Evolutionary conservation across 306 rosid species (phyloP), one percentile per base, ranked within the genome.

Genomic region (Cucurbita argyrosperma): DNA sequence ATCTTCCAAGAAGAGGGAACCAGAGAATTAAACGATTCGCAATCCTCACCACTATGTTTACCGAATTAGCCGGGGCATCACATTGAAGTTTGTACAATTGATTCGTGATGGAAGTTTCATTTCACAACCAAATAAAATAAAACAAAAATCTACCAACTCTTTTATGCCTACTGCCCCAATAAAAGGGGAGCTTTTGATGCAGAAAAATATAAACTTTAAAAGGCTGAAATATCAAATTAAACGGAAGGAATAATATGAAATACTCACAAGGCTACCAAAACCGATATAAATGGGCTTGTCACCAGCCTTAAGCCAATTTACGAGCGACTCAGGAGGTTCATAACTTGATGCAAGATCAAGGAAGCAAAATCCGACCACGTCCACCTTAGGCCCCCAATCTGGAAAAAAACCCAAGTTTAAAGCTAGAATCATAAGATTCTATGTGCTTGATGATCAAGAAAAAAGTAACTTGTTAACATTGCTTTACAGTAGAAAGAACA

Each of bases 371-470:
- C 99, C 99, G 39, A 95, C 99, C 64, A 91, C 96, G 79, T 95
- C 99, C 71, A 91, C 83, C 86, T 89, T 87, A 8, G 91, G 91
- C 65, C 99, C 99, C 99, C 99, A 95, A 87, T 95, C 99, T 95
- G 90, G 81, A 85, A 82, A 83, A 78, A 72, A 71, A 18, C 59
- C 54, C 53, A 72, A 55, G 74, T 58, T 62, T n/a, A 59, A 37
- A 40, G 42, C 23, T 51, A 70, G 56, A 58, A 46, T 26, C 73
- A 46, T 46, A 67, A 66, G 73, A 45, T 67, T 23, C 55, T 46
- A 67, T 21, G 42, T 30, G 35, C 35, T 30, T 30, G 35, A 30
- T 30, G 35, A 30, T 30, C 35, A 30, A 30, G 35, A 30, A 42
- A 67, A 67, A 39, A 13, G 18, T 21, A 21, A 10, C 58, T 49